These are phyloP conservation scores for Aspergillus bombycis DNA, from an alignment of 2,329 filamentous ascomycete genomes.

Conservation along the genomic window DNA sequence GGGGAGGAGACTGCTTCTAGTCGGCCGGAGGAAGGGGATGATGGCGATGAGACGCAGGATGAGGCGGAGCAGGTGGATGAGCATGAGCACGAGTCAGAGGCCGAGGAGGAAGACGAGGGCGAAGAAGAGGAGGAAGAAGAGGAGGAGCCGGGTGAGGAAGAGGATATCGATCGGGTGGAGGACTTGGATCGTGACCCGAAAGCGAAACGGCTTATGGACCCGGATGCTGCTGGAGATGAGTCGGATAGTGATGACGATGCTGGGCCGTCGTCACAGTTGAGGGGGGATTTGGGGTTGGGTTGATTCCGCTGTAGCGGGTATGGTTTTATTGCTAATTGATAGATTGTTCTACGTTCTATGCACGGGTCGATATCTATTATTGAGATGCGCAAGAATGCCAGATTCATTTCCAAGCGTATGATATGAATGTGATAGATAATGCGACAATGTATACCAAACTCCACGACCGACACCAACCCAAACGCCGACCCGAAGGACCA, in stretches of 20 bases:
- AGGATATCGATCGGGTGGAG: slow-evolving; percentile 43
- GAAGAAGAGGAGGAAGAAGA: slow-evolving; percentile 26
- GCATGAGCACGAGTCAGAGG: slow-evolving; percentile 30
- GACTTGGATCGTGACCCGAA: slow-evolving; percentile 37
- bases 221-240: slow-evolving; percentile 35
- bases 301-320: background rate
- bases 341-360: background rate
- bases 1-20: slow-evolving; percentile 19
- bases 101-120: slow-evolving; percentile 31
- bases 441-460: background rate
- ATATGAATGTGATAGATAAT: background rate
- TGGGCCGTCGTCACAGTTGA: slow-evolving; percentile 35
- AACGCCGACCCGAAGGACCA: slow-evolving; percentile 7
- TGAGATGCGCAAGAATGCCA: background rate
- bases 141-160: slow-evolving; percentile 28
- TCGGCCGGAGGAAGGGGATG: slow-evolving; percentile 23
- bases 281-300: slow-evolving; percentile 35
- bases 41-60: slow-evolving; percentile 26
- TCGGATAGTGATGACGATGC: slow-evolving; percentile 36
- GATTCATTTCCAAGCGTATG: background rate
- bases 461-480: background rate
- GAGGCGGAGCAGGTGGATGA: slow-evolving; percentile 20
- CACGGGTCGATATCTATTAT: background rate
- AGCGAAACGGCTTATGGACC: slow-evolving; percentile 29
- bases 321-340: background rate